Evolutionary conservation across 176 grass and related monocot genomes (phyloP), one percentile per base, ranked within the genome.

Genomic region (Pharus latifolius): DNA sequence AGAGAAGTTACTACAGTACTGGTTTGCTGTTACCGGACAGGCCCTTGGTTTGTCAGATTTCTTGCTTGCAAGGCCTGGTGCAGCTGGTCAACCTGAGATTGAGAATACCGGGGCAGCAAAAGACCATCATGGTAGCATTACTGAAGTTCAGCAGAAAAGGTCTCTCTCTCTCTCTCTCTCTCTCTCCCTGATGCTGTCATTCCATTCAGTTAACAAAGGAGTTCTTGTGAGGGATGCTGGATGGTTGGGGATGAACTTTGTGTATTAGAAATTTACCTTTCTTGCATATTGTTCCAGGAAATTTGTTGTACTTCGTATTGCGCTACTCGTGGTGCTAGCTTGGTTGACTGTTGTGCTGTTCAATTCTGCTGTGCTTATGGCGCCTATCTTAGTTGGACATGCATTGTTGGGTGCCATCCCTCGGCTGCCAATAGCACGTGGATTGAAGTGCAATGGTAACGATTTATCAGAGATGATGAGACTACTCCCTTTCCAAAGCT

Each of bases 401-500:
- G 42, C 76, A 80, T 68, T 84, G 60, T 72, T 84, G 49, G 50
- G 60, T 70, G 29, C 54, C 67, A 84, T 88, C 45, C 61, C 81
- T 69, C 53, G 60, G 63, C 37, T 84, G 32, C 70, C 80, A 67
- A 24, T 75, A 83, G 49, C 67, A 69, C 70, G 58, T 53, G 49
- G 63, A 55, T 75, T 88, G 18, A 79, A 79, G 77, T 75, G 26
- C 34, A 88, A 88, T 76, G 86, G 80, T 88, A 88, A 78, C 72
- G 61, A 53, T 31, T 80, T 29, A 17, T 80, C 25, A 33, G n/a
- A 15, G 15, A 52, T 49, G 40, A 46, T 63, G 13, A 38, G 50
- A 67, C 8, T 30, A 78, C 38, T 72, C 33, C 8, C 49, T 51
- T 66, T 45, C 24, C 56, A 45, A 72, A 48, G 10, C 24, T 53